phyloP scores from a whole-genome alignment of 805 yeast genomes.

The Myxozyma melibiosi region DNA sequence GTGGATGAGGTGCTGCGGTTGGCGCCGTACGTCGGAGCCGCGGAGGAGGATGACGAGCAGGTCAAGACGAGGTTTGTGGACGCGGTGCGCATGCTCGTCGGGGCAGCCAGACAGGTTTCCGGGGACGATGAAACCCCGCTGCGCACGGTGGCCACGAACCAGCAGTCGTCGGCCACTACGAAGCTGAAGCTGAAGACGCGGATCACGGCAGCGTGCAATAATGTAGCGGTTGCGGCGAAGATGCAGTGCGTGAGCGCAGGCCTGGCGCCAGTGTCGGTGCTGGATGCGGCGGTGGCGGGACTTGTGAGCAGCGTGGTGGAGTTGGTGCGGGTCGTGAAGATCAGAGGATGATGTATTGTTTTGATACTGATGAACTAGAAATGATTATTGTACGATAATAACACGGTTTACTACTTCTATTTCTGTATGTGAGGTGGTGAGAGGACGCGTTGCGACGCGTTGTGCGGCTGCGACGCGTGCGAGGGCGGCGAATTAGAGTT shows the following conservation, averaged over 20 bases:
- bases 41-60: conserved; percentile 2
- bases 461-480: neutral
- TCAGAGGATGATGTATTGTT: neutral
- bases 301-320: conserved; percentile 19
- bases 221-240: conserved; percentile 21
- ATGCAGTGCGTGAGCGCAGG: conserved; percentile 16
- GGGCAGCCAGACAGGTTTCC: conserved; percentile 39
- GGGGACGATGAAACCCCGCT: conserved; percentile 8
- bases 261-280: conserved; percentile 19
- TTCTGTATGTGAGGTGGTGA: neutral
- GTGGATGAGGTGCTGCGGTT: conserved; percentile 42
- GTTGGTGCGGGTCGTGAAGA: conserved; percentile 10
- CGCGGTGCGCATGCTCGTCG: conserved; percentile 42
- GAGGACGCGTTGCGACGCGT: too few relatives aligned
- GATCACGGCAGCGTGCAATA: conserved; percentile 21
- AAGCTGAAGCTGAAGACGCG: conserved; percentile 3
- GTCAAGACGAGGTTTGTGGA: conserved; percentile 34
- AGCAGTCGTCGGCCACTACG: neutral
- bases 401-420: neutral
- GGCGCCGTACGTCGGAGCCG: conserved; percentile 33
- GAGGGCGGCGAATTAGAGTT: neutral
- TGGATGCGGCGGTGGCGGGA: conserved; percentile 27
- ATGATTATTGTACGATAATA: neutral
- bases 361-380: neutral
- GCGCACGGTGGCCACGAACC: neutral